Evolutionary conservation across 108 stramenopile genomes (phyloP), one percentile per base, ranked within the genome.

Genomic region (Craspedostauros australis): DNA sequence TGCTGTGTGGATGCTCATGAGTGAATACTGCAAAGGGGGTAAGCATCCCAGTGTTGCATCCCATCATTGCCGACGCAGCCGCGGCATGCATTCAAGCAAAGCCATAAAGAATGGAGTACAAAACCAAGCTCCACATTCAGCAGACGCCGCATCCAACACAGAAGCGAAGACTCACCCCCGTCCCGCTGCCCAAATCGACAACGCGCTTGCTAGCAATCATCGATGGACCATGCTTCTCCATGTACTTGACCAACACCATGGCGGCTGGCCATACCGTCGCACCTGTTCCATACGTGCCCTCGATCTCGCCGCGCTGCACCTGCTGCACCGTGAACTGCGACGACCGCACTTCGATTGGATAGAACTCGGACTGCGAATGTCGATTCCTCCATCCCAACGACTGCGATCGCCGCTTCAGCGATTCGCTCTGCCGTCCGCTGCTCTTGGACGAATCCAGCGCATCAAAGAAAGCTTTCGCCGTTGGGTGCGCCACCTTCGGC

Each of bases 241-340:
- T 50, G 49, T 91, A 91, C 36, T 88, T 88, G 15, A 81, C n/a
- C 11, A 95, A 54, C 5, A 93, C 86, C 46, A 91, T 66, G 1
- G 86, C 77, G 0, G 91, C 91, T 3, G 91, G 91, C 94, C 94
- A 95, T 5, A 95, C 94, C 1, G 85, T 85, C 1, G 89, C 88
- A 29, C 91, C 94, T 0, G 94, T 95, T n/a, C 91, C 94, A 39
- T 72, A 82, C 2, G 83, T 82, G 15, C 84, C 88, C 31, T 87
- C 88, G 6, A 85, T 48, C 73, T 93, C 91, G 0, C 87, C 91
- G 16, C 82, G 70, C 41, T 83, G 83, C 2, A 82, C 56, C 60
- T 93, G 91, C 21, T 55, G 50, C 7, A 93, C 79, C 9, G 66
- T 37, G 24, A 87, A 71, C 8, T 46, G 11, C 5, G 50, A 50